A percentile compares a stretch with the other conserved stretches of the same genome.
These are phyloP conservation scores for Globisporangium apiculatum DNA, from an alignment of 352 stramenopile genomes.

Conservation along the genomic window DNA sequence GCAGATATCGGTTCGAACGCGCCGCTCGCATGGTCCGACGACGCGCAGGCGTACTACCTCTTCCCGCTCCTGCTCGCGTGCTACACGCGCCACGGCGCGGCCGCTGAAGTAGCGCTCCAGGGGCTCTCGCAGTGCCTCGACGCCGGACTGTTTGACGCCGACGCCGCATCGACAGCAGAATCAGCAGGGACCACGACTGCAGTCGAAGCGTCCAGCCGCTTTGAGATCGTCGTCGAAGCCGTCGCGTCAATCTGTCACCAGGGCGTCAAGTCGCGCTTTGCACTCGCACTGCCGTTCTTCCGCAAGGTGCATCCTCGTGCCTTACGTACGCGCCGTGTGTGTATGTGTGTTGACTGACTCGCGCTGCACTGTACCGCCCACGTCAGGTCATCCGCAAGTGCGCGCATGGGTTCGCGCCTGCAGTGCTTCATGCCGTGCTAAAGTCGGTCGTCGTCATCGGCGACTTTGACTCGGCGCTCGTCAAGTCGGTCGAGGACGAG, in stretches of 20 bases:
- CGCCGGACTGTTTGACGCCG: constrained; percentile 41
- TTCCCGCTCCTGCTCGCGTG: constrained; percentile 72
- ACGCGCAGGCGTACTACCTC: constrained; percentile 57
- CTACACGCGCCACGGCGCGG: constrained; percentile 63
- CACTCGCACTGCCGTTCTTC: constrained; percentile 52
- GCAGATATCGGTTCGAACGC: not conserved
- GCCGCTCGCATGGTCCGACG: constrained; percentile 1
- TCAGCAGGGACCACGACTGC: too few relatives aligned
- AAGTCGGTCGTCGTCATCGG: constrained; percentile 74
- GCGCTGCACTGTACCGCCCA: not conserved
- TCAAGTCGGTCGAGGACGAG: constrained; percentile 64
- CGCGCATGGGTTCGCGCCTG: constrained; percentile 23
- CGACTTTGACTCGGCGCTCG: constrained; percentile 56
- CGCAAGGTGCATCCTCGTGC: constrained; percentile 33
- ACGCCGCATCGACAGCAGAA: not conserved
- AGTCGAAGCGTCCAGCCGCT: constrained; percentile 20
- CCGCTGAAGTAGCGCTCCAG: constrained; percentile 39
- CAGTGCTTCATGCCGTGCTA: constrained; percentile 56
- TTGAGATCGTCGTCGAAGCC: constrained; percentile 55
- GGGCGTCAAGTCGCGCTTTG: constrained; percentile 62
- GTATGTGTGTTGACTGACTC: not conserved
- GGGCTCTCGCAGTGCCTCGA: constrained; percentile 57
- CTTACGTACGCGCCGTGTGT: too few relatives aligned
- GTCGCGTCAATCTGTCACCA: constrained; percentile 75
- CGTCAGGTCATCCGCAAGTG: constrained; percentile 47